Evolutionary conservation across 139 green algal genomes (phyloP).

Genomic region (Ostreobium quekettii): DNA sequence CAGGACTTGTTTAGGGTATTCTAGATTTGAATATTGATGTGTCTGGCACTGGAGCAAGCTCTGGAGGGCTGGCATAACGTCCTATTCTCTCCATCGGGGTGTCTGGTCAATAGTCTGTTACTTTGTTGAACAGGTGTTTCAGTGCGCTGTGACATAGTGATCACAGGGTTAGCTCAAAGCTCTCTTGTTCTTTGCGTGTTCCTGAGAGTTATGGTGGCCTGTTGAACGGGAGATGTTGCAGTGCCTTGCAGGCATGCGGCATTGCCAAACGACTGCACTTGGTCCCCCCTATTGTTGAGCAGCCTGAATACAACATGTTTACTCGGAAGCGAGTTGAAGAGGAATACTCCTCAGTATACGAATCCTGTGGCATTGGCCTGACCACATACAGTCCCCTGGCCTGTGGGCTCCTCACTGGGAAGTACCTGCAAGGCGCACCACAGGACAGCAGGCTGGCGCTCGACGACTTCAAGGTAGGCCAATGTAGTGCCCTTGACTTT

Average conservation of each 20-base stretch:
- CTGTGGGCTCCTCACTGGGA: conserved; percentile 73
- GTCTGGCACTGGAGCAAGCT: no score
- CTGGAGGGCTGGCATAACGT: no score
- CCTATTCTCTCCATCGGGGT: no score
- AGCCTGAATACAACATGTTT: conserved; percentile 85
- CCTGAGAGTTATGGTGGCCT: no score
- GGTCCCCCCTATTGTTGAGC: conserved; percentile 57
- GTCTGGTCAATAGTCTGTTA: no score
- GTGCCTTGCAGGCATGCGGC: conserved; percentile 31
- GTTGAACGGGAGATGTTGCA: background rate
- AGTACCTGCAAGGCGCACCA: conserved; percentile 65
- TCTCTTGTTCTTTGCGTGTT: no score
- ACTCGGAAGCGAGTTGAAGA: conserved; percentile 49
- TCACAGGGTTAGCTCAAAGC: no score
- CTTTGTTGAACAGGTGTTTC: no score
- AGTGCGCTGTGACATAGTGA: no score
- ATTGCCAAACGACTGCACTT: conserved; percentile 58
- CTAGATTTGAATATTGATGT: no score
- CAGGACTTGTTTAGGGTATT: no score
- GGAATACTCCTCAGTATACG: conserved; percentile 61
- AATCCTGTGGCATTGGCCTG: conserved; percentile 47
- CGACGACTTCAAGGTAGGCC: conserved; percentile 60
- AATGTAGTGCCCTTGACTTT: no score
- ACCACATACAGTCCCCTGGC: conserved; percentile 74
- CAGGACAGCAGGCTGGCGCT: conserved; percentile 51